phyloP scores from a whole-genome alignment of 2,329 filamentous ascomycete species.

The Alternaria longipes region DNA sequence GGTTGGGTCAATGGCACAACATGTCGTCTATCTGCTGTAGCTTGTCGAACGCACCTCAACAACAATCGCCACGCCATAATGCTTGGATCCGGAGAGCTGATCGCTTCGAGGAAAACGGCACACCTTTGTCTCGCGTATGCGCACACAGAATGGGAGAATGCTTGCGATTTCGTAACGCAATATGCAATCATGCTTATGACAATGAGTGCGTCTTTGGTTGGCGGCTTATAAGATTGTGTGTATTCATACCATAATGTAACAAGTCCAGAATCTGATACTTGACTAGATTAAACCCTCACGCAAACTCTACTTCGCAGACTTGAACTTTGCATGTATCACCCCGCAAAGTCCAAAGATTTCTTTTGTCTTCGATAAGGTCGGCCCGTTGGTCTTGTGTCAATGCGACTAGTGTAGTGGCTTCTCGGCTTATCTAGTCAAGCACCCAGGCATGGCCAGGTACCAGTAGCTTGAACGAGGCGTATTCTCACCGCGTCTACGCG shows the following conservation, averaged over 20 bases:
- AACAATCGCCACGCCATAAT: neutral
- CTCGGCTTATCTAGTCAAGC: neutral
- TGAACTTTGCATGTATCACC: neutral
- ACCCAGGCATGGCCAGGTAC: neutral
- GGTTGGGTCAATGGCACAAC: neutral
- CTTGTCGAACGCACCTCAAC: neutral
- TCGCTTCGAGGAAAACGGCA: neutral
- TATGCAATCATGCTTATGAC: neutral
- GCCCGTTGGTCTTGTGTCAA: neutral
- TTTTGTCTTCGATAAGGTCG: neutral
- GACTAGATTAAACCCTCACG: neutral
- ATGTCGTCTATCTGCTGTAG: neutral
- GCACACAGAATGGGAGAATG: neutral
- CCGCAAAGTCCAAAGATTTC: neutral
- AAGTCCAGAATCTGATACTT: neutral
- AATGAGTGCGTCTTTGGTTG: neutral
- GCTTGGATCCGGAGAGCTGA: neutral
- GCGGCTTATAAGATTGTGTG: neutral
- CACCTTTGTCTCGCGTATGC: neutral
- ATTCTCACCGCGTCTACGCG: conserved; percentile 1
- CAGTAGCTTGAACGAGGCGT: neutral
- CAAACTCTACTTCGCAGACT: neutral
- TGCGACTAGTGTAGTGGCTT: neutral
- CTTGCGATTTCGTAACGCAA: neutral
- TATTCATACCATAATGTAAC: neutral